Evolutionary conservation across 768 basidiomycete species (phyloP), one percentile per base, ranked within the genome.

Genomic region (Auriscalpium microsporum): DNA sequence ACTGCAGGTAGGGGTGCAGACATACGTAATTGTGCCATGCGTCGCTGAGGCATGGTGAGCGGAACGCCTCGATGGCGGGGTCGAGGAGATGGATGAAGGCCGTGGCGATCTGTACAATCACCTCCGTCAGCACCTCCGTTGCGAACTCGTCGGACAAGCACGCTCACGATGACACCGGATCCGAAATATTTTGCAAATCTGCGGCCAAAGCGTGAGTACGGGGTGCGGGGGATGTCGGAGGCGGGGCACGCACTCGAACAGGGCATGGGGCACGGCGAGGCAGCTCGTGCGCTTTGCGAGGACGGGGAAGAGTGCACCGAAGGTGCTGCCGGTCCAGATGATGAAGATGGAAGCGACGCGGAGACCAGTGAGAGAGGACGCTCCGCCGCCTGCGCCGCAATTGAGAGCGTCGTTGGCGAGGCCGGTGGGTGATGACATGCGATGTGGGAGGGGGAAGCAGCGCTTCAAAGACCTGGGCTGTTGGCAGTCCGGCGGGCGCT

Each of bases 71-170:
- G 48, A 90, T 71, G 0, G 82, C 94, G 1, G 94, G 87, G 7
- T 79, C 71, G 7, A 95, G 74, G 0, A 95, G 77, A 68, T 93
- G 90, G 37, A 91, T 89, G 67, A 90, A 95, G 3, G 89, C 86
- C 10, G 93, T 95, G 1, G 91, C 91, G 56, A 96, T 86, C 88
- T 90, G 60, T 28, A 48, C 52, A 58, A 46, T 17, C 21, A 21
- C 52, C 44, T 58, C 9, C 58, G 34, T 48, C 10, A 21, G n/a
- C 9, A 21, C 21, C 8, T 16, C 10, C 19, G 9, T 19, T 23
- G 16, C n/a, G 44, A 10, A 2, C 11, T 45, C 21, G 52, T 28
- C 42, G 40, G 49, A 13, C 46, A 33, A 33, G 42, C 6, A n/a
- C 55, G 23, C 53, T 55, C 13, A 56, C 58, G 50, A 57, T 56